A percentile compares a stretch with the other conserved stretches of the same genome.
phyloP scores from a whole-genome alignment of 495 filamentous ascomycete species.

The Podospora pseudocomata region DNA sequence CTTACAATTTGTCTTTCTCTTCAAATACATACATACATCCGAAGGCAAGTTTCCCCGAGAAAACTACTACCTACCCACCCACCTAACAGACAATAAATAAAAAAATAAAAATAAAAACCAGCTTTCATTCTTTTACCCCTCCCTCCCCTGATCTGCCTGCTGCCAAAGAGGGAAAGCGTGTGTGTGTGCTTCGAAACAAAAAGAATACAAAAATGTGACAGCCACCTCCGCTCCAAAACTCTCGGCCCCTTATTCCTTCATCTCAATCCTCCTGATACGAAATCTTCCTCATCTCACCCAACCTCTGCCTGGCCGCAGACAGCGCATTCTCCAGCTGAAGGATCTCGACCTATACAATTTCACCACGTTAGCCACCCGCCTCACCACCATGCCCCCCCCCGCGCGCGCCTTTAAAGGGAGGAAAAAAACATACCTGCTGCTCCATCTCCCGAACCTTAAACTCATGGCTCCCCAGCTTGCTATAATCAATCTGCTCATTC shows the following conservation, averaged over 20 bases:
- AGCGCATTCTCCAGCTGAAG: conserved; percentile 90
- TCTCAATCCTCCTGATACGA: conserved; percentile 80
- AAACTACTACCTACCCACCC: not conserved
- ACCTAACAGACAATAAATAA: not conserved
- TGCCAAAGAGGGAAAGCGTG: not conserved
- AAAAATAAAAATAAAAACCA: not conserved
- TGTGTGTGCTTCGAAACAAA: not conserved
- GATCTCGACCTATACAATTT: conserved; percentile 75
- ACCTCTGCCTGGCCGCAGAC: conserved; percentile 69
- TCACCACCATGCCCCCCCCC: not conserved
- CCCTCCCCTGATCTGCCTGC: not conserved
- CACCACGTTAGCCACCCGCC: conserved; percentile 7
- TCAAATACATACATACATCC: not conserved
- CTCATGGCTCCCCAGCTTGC: conserved; percentile 81
- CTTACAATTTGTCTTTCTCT: not conserved
- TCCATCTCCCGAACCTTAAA: conserved; percentile 99
- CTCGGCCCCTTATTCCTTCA: too few species aligned
- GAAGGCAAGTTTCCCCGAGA: not conserved
- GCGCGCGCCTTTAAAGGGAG: conserved; percentile 1
- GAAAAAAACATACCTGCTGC: conserved; percentile 75
- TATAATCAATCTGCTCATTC: conserved; percentile 77
- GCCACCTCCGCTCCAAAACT: not conserved
- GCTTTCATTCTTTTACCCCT: not conserved
- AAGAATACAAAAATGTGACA: not conserved
- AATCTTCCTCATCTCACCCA: conserved; percentile 99